Conservation (phyloP, 2,329 filamentous ascomycete genomes). For the Aureobasidium subglaciale region DNA sequence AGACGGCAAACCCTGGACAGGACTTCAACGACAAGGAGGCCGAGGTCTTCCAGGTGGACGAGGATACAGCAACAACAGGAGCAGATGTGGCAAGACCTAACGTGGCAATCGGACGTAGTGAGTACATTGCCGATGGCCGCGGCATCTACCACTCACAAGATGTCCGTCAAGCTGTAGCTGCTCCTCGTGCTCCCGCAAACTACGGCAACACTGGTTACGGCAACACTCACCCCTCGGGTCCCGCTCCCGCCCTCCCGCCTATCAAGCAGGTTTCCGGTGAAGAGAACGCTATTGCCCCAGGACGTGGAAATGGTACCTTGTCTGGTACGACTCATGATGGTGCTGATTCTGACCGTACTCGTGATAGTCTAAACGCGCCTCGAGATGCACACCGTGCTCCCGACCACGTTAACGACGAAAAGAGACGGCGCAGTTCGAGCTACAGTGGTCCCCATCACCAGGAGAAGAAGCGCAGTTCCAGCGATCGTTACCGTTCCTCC, state of each 20-base stretch:
- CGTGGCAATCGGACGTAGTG: slow-evolving; percentile 20
- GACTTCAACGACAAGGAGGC: slow-evolving; percentile 40
- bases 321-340: slow-evolving; percentile 12
- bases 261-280: background rate
- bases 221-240: background rate
- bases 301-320: slow-evolving; percentile 5
- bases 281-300: background rate
- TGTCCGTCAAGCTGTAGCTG: slow-evolving; percentile 18
- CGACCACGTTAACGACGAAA: slow-evolving; percentile 11
- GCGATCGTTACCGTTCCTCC: slow-evolving; percentile 5
- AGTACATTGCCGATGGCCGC: slow-evolving; percentile 16
- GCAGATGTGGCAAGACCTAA: slow-evolving; percentile 24
- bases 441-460: background rate
- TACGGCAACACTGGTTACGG: slow-evolving; percentile 11
- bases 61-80: slow-evolving; percentile 30
- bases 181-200: slow-evolving; percentile 16
- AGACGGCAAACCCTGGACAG: slow-evolving; percentile 43
- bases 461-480: background rate
- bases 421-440: slow-evolving; percentile 5
- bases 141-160: slow-evolving; percentile 18
- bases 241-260: background rate
- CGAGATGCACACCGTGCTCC: slow-evolving; percentile 10
- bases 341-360: slow-evolving; percentile 13
- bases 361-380: slow-evolving; percentile 13
- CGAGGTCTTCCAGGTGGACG: slow-evolving; percentile 30